A percentile compares a stretch with the other conserved stretches of the same genome.
These are phyloP conservation scores for Trichoderma atroviride DNA, from an alignment of 2,329 filamentous ascomycete genomes.

Conservation along the genomic window DNA sequence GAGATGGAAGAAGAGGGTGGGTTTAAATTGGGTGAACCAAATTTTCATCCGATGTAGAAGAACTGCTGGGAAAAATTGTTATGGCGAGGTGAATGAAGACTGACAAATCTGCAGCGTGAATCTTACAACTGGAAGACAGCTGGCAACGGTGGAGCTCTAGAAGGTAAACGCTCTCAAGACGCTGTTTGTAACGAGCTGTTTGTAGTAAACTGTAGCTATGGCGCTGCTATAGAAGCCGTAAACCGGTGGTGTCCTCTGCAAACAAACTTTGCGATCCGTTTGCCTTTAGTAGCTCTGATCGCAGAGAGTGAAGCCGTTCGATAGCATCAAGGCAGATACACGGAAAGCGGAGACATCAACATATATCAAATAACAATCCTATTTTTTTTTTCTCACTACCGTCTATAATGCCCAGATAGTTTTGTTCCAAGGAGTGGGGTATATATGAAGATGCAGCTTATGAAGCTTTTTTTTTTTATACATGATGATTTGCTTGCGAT, in stretches of 20 bases:
- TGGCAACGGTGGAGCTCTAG: not conserved
- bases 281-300: not conserved
- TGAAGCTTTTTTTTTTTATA: slow-evolving; percentile 28
- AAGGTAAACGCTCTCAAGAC: not conserved
- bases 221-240: not conserved
- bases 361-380: not conserved
- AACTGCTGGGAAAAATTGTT: not conserved
- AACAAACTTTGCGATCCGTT: not conserved
- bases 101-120: not conserved
- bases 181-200: not conserved
- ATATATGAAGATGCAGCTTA: slow-evolving; percentile 23
- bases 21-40: not conserved
- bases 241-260: not conserved
- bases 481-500: slow-evolving; percentile 7
- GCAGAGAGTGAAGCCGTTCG: not conserved
- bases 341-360: not conserved
- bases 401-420: slow-evolving; percentile 22
- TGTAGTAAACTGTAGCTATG: not conserved
- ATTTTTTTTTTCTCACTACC: slow-evolving; percentile 6
- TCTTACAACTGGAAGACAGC: slow-evolving; percentile 11
- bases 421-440: slow-evolving; percentile 24
- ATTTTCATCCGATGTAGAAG: slow-evolving; percentile 3
- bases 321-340: not conserved
- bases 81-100: slow-evolving; percentile 7
- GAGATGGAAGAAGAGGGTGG: not conserved